These are phyloP conservation scores for Penicillium paxilli DNA, from an alignment of 495 filamentous ascomycete genomes.

Conservation along the genomic window DNA sequence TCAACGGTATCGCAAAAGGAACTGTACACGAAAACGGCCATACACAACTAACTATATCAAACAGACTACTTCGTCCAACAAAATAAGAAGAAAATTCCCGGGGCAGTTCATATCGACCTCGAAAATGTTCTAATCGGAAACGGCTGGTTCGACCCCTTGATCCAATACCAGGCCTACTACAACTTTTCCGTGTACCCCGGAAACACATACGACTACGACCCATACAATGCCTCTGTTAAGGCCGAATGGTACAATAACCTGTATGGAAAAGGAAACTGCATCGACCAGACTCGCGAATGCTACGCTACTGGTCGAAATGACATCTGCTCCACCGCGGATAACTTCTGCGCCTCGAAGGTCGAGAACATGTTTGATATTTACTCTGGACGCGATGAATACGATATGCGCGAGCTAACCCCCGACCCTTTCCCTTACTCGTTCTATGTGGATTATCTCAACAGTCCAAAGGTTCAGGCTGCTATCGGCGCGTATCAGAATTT, in stretches of 20 bases:
- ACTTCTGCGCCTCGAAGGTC: conserved; percentile 55
- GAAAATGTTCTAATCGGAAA: conserved; percentile 59
- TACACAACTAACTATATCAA: conserved; percentile 8
- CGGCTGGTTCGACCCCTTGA: conserved; percentile 58
- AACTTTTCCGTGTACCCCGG: conserved; percentile 57
- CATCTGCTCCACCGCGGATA: conserved; percentile 50
- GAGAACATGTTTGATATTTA: conserved; percentile 54
- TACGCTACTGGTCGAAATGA: conserved; percentile 42
- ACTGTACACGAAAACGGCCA: neutral
- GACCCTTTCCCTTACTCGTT: conserved; percentile 63
- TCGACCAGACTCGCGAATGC: conserved; percentile 53
- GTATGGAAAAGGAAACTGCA: conserved; percentile 62
- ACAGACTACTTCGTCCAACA: conserved; percentile 34
- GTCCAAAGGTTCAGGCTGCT: conserved; percentile 52
- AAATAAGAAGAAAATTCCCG: conserved; percentile 28
- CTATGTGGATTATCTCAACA: conserved; percentile 61
- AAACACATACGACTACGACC: conserved; percentile 60
- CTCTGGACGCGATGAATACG: conserved; percentile 58
- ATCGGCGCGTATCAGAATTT: conserved; percentile 62
- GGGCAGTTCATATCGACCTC: conserved; percentile 51
- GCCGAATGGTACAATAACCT: conserved; percentile 58
- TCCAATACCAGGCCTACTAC: conserved; percentile 65
- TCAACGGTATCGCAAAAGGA: conserved; percentile 32
- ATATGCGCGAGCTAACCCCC: conserved; percentile 54
- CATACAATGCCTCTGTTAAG: conserved; percentile 47